A percentile compares a stretch with the other conserved stretches of the same genome.
These are phyloP conservation scores for Nakazawaea anatomiae DNA, from an alignment of 805 yeast genomes.

Conservation along the genomic window DNA sequence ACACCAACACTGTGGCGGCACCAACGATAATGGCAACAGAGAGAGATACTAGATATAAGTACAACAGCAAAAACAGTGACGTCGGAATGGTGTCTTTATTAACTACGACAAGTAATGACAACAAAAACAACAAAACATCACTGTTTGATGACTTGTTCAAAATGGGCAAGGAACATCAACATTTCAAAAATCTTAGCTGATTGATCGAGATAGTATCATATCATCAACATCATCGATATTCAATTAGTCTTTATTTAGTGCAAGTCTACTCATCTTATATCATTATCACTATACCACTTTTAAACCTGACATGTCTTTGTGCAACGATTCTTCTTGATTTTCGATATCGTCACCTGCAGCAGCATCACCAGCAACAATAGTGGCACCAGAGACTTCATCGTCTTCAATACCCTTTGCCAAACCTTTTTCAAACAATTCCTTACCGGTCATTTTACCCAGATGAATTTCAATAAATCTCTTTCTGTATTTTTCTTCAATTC, in stretches of 20 bases:
- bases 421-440: constrained; percentile 86
- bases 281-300: too few relatives aligned
- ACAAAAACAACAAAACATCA: neutral
- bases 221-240: too few relatives aligned
- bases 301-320: too few relatives aligned
- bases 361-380: neutral
- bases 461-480: constrained; percentile 53
- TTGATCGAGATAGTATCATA: too few relatives aligned
- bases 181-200: neutral
- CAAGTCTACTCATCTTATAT: too few relatives aligned
- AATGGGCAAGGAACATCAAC: neutral
- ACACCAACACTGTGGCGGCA: neutral
- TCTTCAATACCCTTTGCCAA: constrained; percentile 68
- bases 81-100: too few relatives aligned
- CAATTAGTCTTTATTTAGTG: too few relatives aligned
- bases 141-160: constrained; percentile 6
- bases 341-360: constrained; percentile 20
- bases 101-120: neutral
- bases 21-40: too few relatives aligned
- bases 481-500: constrained; percentile 53
- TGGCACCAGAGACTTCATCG: constrained; percentile 22
- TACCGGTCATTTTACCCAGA: constrained; percentile 77
- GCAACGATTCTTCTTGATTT: neutral
- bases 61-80: too few relatives aligned
- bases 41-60: too few relatives aligned